Evolutionary conservation across 495 filamentous ascomycete genomes (phyloP).

Genomic region (Thozetella sp.): DNA sequence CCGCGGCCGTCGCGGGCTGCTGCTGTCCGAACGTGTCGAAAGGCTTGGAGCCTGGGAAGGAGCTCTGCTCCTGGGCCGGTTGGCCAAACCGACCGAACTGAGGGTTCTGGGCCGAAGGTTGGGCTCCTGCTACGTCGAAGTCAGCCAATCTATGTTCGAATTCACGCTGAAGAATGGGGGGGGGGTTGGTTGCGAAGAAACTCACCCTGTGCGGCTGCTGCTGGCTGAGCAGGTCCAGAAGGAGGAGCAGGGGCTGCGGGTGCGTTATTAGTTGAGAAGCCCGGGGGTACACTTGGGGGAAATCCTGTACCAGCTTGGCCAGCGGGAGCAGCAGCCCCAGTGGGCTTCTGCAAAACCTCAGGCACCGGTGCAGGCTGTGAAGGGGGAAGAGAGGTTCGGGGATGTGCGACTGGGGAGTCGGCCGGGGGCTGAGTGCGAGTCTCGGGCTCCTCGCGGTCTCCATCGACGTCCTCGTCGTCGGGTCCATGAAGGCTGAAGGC

Average conservation of each 20-base stretch:
- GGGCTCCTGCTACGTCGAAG: conserved; percentile 22
- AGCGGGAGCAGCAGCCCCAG: conserved; percentile 59
- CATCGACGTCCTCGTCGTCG: conserved; percentile 82
- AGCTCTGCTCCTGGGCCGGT: conserved; percentile 56
- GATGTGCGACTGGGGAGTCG: conserved; percentile 88
- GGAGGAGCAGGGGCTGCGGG: conserved; percentile 28
- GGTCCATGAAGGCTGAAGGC: conserved; percentile 87
- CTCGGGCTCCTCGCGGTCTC: conserved; percentile 92
- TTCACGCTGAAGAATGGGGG: background rate
- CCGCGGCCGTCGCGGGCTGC: conserved; percentile 40
- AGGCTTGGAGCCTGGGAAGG: conserved; percentile 70
- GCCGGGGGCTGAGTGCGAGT: conserved; percentile 93
- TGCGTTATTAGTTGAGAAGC: conserved; percentile 22
- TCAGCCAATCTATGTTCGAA: too few species aligned
- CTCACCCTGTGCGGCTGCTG: conserved; percentile 25
- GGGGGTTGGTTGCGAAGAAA: conserved; percentile 3
- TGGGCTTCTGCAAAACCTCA: conserved; percentile 70
- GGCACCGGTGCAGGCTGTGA: conserved; percentile 56
- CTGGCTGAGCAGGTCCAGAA: conserved; percentile 16
- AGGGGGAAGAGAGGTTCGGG: conserved; percentile 88
- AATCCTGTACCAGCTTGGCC: conserved; percentile 37
- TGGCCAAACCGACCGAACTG: conserved; percentile 75
- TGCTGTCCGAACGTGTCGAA: conserved; percentile 90
- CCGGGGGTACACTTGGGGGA: conserved; percentile 3
- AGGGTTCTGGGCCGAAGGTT: conserved; percentile 44